These are phyloP conservation scores for Evansstolkia leycettana DNA, from an alignment of 495 filamentous ascomycete genomes.

Conservation along the genomic window DNA sequence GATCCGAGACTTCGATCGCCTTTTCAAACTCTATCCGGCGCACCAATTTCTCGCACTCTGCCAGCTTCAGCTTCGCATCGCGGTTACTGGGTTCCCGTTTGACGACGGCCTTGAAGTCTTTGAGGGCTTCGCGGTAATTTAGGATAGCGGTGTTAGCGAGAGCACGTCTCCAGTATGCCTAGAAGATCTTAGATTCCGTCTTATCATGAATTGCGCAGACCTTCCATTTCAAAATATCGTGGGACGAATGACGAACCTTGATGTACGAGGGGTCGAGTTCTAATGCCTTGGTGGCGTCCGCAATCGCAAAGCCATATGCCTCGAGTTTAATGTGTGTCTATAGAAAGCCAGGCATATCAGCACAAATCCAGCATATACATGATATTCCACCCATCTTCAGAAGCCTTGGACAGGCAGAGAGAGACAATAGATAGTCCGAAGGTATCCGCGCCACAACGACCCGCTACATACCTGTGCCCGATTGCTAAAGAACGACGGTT, in stretches of 20 bases:
- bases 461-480: conserved; percentile 63
- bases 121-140: conserved; percentile 72
- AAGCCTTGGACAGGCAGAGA: conserved; percentile 1
- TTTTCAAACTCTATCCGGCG: conserved; percentile 82
- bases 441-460: conserved; percentile 1
- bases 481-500: conserved; percentile 88
- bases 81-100: conserved; percentile 78
- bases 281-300: conserved; percentile 87
- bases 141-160: conserved; percentile 84
- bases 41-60: conserved; percentile 87
- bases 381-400: too few species aligned
- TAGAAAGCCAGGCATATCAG: conserved; percentile 8
- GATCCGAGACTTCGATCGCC: conserved; percentile 87
- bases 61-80: conserved; percentile 78
- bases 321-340: conserved; percentile 93
- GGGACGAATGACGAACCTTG: conserved; percentile 55
- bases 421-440: too few species aligned
- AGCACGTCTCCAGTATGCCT: conserved; percentile 94
- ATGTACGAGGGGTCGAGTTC: conserved; percentile 79
- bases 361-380: too few species aligned
- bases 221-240: too few species aligned
- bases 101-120: conserved; percentile 85
- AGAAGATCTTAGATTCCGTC: conserved; percentile 5
- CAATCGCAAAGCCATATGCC: conserved; percentile 81
- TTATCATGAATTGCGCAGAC: too few species aligned